Evolutionary conservation across 2,329 filamentous ascomycete genomes (phyloP).

Genomic region (Calonectria pseudoturangicola): DNA sequence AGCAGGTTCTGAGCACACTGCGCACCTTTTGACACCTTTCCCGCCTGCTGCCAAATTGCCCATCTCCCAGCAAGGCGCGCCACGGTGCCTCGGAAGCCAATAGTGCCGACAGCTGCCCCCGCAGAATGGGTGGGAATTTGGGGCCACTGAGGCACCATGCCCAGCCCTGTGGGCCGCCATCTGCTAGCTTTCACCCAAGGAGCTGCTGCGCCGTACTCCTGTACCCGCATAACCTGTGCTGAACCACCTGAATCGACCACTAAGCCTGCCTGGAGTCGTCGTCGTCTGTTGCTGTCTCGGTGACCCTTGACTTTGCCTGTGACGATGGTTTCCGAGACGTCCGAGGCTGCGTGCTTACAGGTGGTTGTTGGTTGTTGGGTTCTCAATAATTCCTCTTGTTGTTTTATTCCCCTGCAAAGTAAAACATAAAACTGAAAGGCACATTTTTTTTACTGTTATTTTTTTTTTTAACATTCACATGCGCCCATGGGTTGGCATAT

Average conservation of each 20-base stretch:
- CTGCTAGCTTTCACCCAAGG: background rate
- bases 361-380: background rate
- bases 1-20: background rate
- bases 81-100: slow-evolving; percentile 7
- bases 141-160: slow-evolving; percentile 10
- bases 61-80: slow-evolving; percentile 19
- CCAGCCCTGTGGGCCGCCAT: slow-evolving; percentile 25
- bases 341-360: slow-evolving; percentile 1
- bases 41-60: slow-evolving; percentile 8
- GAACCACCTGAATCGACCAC: background rate
- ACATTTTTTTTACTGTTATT: background rate
- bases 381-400: background rate
- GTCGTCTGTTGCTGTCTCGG: background rate
- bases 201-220: slow-evolving; percentile 21
- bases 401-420: background rate
- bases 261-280: background rate
- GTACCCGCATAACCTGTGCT: slow-evolving; percentile 6
- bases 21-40: slow-evolving; percentile 21
- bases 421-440: background rate
- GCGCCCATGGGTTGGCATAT: slow-evolving; percentile 3
- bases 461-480: slow-evolving; percentile 5
- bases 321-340: background rate
- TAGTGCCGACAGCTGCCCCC: slow-evolving; percentile 20
- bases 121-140: slow-evolving; percentile 15
- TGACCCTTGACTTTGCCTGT: background rate